Conservation (phyloP, 2,329 filamentous ascomycete species). For the Plenodomus lindquistii region DNA sequence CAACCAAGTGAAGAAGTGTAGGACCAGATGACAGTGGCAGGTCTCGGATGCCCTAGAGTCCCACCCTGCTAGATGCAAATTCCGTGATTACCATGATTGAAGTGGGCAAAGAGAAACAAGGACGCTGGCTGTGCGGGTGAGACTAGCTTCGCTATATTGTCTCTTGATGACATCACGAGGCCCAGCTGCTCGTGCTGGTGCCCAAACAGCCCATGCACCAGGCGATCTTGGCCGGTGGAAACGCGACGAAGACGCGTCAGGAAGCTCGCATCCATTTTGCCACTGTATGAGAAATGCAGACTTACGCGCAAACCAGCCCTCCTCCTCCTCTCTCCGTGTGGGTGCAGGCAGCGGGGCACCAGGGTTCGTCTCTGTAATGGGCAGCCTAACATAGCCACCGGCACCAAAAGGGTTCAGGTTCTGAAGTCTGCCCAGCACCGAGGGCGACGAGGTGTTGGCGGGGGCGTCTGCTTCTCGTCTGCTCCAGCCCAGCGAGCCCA, state of each 20-base stretch:
- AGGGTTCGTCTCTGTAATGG: constrained; percentile 73
- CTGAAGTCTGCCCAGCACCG: constrained; percentile 78
- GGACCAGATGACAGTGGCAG: constrained; percentile 33
- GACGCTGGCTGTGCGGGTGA: constrained; percentile 26
- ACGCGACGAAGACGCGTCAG: constrained; percentile 7
- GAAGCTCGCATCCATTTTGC: constrained; percentile 14
- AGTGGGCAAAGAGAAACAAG: constrained; percentile 11
- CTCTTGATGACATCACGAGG: constrained; percentile 35
- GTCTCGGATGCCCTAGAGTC: constrained; percentile 9
- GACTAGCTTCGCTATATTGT: constrained; percentile 28
- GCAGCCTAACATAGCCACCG: constrained; percentile 86
- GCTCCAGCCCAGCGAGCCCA: constrained; percentile 94
- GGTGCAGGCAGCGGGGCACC: constrained; percentile 86
- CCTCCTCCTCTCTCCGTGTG: constrained; percentile 86
- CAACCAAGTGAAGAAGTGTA: constrained; percentile 29
- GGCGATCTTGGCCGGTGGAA: neutral
- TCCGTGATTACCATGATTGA: constrained; percentile 25
- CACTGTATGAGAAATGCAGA: constrained; percentile 41
- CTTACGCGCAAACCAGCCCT: constrained; percentile 95
- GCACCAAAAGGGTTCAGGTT: constrained; percentile 86
- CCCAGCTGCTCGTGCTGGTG: constrained; percentile 14
- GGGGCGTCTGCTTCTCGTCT: constrained; percentile 78
- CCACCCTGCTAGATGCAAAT: constrained; percentile 16
- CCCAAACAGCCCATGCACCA: constrained; percentile 7
- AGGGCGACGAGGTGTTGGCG: constrained; percentile 72